These are phyloP conservation scores for Wallacemonas rigidus DNA, from an alignment of 208 protist genomes.

Conservation along the genomic window DNA sequence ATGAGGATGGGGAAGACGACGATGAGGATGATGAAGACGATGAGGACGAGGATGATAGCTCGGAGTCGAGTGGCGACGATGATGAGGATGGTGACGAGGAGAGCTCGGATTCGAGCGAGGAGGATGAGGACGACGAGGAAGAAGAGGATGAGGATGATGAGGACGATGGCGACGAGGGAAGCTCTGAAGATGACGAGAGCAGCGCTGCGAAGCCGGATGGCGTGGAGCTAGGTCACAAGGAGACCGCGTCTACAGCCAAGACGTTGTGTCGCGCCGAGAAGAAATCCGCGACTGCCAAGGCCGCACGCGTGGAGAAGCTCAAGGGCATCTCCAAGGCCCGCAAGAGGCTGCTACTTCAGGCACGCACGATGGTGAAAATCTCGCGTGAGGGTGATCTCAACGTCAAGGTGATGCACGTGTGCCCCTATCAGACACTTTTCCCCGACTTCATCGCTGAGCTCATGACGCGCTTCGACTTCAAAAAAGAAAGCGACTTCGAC, in stretches of 20 bases:
- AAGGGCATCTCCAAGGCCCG: slow-evolving; percentile 17
- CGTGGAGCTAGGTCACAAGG: neutral
- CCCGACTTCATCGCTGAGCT: slow-evolving; percentile 47
- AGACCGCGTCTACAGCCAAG: slow-evolving; percentile 12
- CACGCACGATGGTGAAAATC: slow-evolving; percentile 60
- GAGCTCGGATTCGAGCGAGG: slow-evolving; percentile 20
- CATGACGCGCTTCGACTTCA: slow-evolving; percentile 72
- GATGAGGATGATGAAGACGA: slow-evolving; percentile 15
- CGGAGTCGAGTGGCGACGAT: slow-evolving; percentile 22
- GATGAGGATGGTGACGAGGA: slow-evolving; percentile 22
- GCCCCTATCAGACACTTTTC: slow-evolving; percentile 39
- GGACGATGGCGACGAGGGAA: slow-evolving; percentile 18
- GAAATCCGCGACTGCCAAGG: slow-evolving; percentile 4
- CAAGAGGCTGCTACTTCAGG: neutral
- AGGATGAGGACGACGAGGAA: slow-evolving; percentile 34
- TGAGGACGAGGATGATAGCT: slow-evolving; percentile 25
- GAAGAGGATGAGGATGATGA: slow-evolving; percentile 26
- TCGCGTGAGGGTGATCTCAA: slow-evolving; percentile 78
- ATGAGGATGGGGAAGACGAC: too few species aligned
- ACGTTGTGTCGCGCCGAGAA: slow-evolving; percentile 1
- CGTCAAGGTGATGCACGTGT: slow-evolving; percentile 68
- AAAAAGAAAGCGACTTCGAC: slow-evolving; percentile 63
- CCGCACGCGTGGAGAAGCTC: slow-evolving; percentile 8
- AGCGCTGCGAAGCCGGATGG: slow-evolving; percentile 10
- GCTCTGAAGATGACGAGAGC: neutral